Conservation (phyloP, 2,329 filamentous ascomycete genomes). For the Sclerotinia sclerotiorum region DNA sequence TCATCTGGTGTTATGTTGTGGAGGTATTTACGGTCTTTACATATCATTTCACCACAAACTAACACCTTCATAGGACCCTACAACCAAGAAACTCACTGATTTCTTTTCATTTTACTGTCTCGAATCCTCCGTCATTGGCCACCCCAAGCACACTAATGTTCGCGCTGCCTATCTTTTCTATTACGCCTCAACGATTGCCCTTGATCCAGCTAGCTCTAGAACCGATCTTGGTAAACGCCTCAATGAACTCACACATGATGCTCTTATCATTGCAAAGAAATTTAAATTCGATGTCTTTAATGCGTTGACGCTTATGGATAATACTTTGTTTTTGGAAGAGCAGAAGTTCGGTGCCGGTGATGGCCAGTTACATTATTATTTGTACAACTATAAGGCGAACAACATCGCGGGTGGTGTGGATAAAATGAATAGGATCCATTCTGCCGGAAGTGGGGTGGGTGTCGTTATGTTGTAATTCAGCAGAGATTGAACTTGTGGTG, state of each 20-base stretch:
- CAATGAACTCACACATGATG: slow-evolving; percentile 78
- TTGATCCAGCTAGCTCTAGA: slow-evolving; percentile 56
- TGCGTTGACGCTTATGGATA: slow-evolving; percentile 89
- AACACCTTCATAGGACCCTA: slow-evolving; percentile 46
- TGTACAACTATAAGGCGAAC: slow-evolving; percentile 93
- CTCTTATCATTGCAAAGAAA: slow-evolving; percentile 82
- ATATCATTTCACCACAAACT: not conserved
- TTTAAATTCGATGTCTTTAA: slow-evolving; percentile 94
- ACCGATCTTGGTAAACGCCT: slow-evolving; percentile 72
- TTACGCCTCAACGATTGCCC: slow-evolving; percentile 82
- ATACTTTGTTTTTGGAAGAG: slow-evolving; percentile 86
- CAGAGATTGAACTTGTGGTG: not conserved
- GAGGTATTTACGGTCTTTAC: slow-evolving; percentile 52
- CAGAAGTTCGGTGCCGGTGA: slow-evolving; percentile 95
- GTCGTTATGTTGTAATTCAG: slow-evolving; percentile 71
- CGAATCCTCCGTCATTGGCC: slow-evolving; percentile 86
- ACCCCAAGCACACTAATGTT: slow-evolving; percentile 73
- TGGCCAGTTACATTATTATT: slow-evolving; percentile 92
- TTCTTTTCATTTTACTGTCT: slow-evolving; percentile 97
- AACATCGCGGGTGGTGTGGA: slow-evolving; percentile 85
- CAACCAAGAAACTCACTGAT: slow-evolving; percentile 82
- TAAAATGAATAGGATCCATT: slow-evolving; percentile 73
- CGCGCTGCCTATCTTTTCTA: slow-evolving; percentile 96
- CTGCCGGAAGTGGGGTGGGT: slow-evolving; percentile 80
- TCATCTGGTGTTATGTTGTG: slow-evolving; percentile 92